Base-by-base conservation (phyloP, 164 flowering plant species). In the Euptelea pleiosperma region DNA sequence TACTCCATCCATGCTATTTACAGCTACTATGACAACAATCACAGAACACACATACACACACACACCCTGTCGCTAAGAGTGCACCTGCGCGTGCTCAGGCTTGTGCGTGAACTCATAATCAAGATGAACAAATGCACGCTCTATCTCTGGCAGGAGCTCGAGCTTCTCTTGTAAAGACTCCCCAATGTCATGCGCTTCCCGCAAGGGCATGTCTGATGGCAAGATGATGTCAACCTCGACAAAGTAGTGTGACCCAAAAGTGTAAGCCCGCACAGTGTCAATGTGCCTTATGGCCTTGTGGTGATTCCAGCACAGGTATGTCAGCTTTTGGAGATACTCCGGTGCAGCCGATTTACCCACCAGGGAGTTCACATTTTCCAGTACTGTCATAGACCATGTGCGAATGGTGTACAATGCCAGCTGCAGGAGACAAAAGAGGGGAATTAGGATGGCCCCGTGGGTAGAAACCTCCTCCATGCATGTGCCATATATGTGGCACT, bases 171-270 rank as follows among this genome's bases (percentile, higher is more conserved):
- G 98, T 70, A 89, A 62, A 12, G 89, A 36, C 66, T 89, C 98
- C 1, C 97, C 97, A 21, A 89, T 90, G 62, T 87, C 96, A 48
- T 92, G 98, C 12, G 98, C 98, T 68, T 84, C 87, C 47, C 78
- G 78, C 74, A 92, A 62, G 15, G 85, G 83, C 98, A 92, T 87
- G 58, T 54, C 66, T 16, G 84, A 73, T 1, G 98, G 87, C 65
- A 92, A 72, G 26, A 87, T 96, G 36, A 92, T 89, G 72, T 92
- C 98, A n/a, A 92, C 96, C 79, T 91, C 98, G 0, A 89, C 98
- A 69, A 91, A 91, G 82, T 89, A 91, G 75, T 87, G 98, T 9
- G 91, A 85, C n/a, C 98, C 96, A 71, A 92, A 92, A 6, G 96
- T 89, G 76, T 92, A 92, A 4, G 96, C 98, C 35, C 98, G 73